Evolutionary conservation across 202 grass and related monocot species (phyloP).

Genomic region (Cymbopogon flexuosus): DNA sequence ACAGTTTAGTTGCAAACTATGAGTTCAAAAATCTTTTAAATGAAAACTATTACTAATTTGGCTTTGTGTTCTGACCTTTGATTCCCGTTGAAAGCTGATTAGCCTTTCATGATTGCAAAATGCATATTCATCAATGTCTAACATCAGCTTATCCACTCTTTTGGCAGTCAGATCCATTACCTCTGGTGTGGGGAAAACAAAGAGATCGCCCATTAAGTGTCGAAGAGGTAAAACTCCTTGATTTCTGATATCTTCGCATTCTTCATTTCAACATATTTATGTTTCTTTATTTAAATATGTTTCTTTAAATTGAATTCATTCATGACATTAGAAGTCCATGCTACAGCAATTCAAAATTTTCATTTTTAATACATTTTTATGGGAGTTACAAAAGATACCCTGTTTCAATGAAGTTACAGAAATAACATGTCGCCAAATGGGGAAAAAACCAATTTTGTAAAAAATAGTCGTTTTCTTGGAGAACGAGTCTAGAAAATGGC

Average conservation of each 20-base stretch:
- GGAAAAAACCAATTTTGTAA: not conserved
- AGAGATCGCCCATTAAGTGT: constrained; percentile 56
- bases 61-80: constrained; percentile 2
- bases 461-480: not conserved
- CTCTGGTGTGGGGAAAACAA: constrained; percentile 90
- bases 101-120: constrained; percentile 13
- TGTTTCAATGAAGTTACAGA: not conserved
- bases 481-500: not conserved
- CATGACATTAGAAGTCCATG: not conserved
- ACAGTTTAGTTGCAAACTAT: constrained; percentile 11
- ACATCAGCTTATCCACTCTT: constrained; percentile 24
- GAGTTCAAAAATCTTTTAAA: not conserved
- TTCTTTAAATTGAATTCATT: not conserved
- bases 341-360: not conserved
- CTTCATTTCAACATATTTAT: constrained; percentile 21
- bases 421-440: not conserved
- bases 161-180: constrained; percentile 75
- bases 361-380: not conserved
- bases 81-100: not conserved
- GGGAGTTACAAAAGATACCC: not conserved
- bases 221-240: constrained; percentile 58
- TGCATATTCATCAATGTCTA: constrained; percentile 25
- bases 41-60: not conserved
- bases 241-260: constrained; percentile 11
- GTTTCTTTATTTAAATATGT: not conserved